Percentiles rank a stretch among this genome's conserved stretches.
These are phyloP conservation scores for Gastrodia elata DNA, from an alignment of 106 monocot genomes.

Conservation along the genomic window DNA sequence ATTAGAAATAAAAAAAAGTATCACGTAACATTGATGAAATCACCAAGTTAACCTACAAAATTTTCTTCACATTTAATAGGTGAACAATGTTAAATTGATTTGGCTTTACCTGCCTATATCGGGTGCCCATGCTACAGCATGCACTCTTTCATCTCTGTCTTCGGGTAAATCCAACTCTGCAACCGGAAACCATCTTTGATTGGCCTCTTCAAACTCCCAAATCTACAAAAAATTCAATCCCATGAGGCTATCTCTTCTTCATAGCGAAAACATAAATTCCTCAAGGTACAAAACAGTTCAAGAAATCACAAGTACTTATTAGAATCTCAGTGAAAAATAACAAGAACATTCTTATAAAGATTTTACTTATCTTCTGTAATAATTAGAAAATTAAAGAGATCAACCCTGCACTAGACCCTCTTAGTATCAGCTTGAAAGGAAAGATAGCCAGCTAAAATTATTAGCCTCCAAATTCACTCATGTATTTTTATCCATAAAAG, in stretches of 20 bases:
- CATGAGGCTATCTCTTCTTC: neutral
- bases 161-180: constrained; percentile 74
- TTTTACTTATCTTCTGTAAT: neutral
- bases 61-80: neutral
- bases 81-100: neutral
- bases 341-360: neutral
- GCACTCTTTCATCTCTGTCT: constrained; percentile 61
- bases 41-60: neutral
- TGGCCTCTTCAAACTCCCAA: constrained; percentile 91
- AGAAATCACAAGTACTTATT: neutral
- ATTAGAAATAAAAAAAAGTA: neutral
- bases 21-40: neutral
- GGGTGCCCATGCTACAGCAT: constrained; percentile 91
- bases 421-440: neutral
- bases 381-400: neutral
- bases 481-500: neutral
- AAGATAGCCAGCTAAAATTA: neutral
- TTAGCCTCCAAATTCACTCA: neutral
- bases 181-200: constrained; percentile 80
- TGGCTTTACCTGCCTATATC: constrained; percentile 76
- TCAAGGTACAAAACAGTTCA: neutral
- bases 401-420: neutral
- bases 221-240: constrained; percentile 34
- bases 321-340: neutral
- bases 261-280: neutral